phyloP scores from a whole-genome alignment of 164 flowering plant genomes.

The Macadamia integrifolia region DNA sequence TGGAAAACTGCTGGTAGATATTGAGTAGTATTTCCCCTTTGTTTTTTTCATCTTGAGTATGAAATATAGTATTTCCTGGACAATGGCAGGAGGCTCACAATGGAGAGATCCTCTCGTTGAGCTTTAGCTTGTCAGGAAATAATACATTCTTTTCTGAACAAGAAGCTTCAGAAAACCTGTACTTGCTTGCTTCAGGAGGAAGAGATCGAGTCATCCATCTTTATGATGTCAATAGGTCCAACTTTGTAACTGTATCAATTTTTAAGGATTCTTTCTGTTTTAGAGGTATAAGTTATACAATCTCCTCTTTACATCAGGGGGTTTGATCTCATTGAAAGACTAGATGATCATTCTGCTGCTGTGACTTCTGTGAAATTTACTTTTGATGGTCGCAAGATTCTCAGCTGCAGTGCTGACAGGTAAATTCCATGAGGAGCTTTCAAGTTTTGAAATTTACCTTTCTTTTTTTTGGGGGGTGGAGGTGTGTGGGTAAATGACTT shows the following conservation, averaged over 20 bases:
- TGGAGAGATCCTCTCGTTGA: conserved; percentile 59
- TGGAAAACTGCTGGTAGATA: background rate
- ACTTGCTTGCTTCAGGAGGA: conserved; percentile 68
- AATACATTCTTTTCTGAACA: conserved; percentile 16
- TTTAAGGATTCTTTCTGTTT: background rate
- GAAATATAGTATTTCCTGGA: background rate
- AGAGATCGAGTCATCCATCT: conserved; percentile 53
- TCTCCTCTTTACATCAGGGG: conserved; percentile 37
- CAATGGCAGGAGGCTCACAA: conserved; percentile 55
- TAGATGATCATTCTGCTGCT: conserved; percentile 67
- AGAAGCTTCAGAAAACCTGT: conserved; percentile 13
- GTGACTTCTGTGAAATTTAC: conserved; percentile 53
- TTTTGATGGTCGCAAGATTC: conserved; percentile 36
- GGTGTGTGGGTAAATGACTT: too few species aligned
- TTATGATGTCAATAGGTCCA: conserved; percentile 59
- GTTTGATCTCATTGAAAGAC: conserved; percentile 48
- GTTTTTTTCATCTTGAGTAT: background rate
- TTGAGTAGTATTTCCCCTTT: background rate
- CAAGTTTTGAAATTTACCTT: too few species aligned
- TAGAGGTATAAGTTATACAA: background rate
- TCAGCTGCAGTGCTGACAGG: conserved; percentile 76
- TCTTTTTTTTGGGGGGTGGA: too few species aligned
- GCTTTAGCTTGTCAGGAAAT: conserved; percentile 36
- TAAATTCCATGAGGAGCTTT: conserved; percentile 16
- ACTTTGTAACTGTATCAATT: background rate